phyloP scores from a whole-genome alignment of 2,329 filamentous ascomycete genomes.

The Dendrostoma leiphaemia region DNA sequence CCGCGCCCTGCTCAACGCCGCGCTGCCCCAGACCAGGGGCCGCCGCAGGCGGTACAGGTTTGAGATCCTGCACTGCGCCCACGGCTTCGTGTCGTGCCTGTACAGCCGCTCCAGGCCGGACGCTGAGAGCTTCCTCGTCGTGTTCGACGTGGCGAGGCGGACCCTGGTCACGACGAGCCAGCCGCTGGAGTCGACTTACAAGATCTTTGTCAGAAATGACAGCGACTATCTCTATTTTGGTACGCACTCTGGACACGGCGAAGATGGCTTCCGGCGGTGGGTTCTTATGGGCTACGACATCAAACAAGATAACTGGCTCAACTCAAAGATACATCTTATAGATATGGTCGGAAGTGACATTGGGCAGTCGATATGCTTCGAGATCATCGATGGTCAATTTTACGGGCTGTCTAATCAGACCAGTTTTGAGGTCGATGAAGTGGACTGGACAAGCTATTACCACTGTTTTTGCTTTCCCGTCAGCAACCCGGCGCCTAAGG shows the following conservation, averaged over 20 bases:
- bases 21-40: conserved; percentile 33
- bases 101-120: conserved; percentile 42
- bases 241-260: conserved; percentile 53
- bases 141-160: conserved; percentile 40
- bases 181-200: conserved; percentile 44
- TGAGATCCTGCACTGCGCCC: conserved; percentile 54
- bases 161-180: conserved; percentile 38
- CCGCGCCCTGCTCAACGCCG: conserved; percentile 35
- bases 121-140: conserved; percentile 50
- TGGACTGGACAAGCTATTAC: conserved; percentile 69
- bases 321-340: conserved; percentile 48
- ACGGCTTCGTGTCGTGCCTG: conserved; percentile 56
- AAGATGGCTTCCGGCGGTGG: conserved; percentile 62
- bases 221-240: conserved; percentile 62
- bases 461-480: conserved; percentile 64
- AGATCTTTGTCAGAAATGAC: conserved; percentile 68
- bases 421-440: conserved; percentile 59
- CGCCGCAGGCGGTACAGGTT: conserved; percentile 43
- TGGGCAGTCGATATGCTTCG: conserved; percentile 68
- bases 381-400: conserved; percentile 63
- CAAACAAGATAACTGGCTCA: conserved; percentile 34
- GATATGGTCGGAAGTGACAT: conserved; percentile 64
- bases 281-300: conserved; percentile 54
- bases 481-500: conserved; percentile 36
- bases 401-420: conserved; percentile 69